Evolutionary conservation across 2,329 filamentous ascomycete genomes (phyloP), one percentile per base, ranked within the genome.

Genomic region (Alternaria burnsii): DNA sequence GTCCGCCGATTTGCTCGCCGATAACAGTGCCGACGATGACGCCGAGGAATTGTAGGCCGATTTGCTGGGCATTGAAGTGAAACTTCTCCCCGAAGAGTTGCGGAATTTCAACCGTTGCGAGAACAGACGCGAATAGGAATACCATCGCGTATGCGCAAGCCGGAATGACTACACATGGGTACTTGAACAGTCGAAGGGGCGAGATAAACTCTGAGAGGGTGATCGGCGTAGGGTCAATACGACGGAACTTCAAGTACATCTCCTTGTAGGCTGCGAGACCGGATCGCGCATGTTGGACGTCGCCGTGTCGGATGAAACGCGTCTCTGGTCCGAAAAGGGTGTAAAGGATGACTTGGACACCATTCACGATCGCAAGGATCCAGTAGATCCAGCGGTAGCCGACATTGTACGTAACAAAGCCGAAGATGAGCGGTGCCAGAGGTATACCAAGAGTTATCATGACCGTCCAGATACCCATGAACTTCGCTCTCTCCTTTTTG

Each of bases 301-400:
- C 76, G 34, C 76, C 72, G 11, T 77, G 74, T 6, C 80, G 79
- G 16, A 85, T 73, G 71, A 87, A 88, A 28, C 83, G 82, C 1
- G 86, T 87, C 69, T 88, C 86, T 0, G 72, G 73, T 12, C 74
- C 73, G 26, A 76, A 66, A 71, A 87, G 84, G 56, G 87, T 70
- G 70, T 88, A 88, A 20, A 85, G 70, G 51, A 88, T 72, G 62
- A 88, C 82, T 64, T 88, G 86, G 6, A 80, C 81, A 50, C 80
- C 84, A 58, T 88, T 88, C 67, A 82, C 83, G 41, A 88, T 87
- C 2, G 85, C 84, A 22, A 87, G 74, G 22, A 84, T 81, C 81
- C 83, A 88, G 71, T 85, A 88, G 26, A 87, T 86, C 86, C 86
- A 88, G 16, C 83, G 79, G 56, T 85, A 88, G 0, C 83, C 82